Percentiles rank a stretch among this genome's conserved stretches.
Evolutionary conservation across 1,284 basidiomycete genomes (phyloP).

Genomic region (Ceratobasidium sp.): DNA sequence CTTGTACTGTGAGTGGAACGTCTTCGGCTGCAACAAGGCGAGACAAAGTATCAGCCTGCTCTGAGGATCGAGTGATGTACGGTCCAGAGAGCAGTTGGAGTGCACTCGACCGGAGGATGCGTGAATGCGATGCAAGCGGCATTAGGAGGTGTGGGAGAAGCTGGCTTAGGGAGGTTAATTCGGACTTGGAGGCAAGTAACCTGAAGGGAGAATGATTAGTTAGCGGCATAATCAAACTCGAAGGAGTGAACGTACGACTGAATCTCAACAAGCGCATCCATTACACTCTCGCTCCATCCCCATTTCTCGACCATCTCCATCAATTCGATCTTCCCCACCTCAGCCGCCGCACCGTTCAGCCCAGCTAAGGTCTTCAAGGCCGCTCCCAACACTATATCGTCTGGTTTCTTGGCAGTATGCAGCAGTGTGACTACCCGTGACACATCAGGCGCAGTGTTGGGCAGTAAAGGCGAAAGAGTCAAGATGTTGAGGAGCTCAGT

Average conservation of each 20-base stretch:
- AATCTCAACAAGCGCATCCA: conserved; percentile 45
- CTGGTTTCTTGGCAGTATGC: not conserved
- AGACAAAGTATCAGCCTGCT: conserved; percentile 62
- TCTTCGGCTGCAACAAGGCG: conserved; percentile 78
- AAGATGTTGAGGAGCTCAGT: conserved; percentile 23
- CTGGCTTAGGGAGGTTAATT: not conserved
- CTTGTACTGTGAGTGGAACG: conserved; percentile 76
- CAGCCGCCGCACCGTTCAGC: not conserved
- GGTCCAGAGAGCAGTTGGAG: conserved; percentile 53
- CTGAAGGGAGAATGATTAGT: not conserved
- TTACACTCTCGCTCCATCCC: conserved; percentile 40
- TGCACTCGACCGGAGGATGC: conserved; percentile 46
- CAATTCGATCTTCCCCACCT: not conserved
- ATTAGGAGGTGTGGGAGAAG: conserved; percentile 33
- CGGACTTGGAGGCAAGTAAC: not conserved
- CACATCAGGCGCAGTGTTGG: conserved; percentile 9
- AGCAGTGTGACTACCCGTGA: not conserved
- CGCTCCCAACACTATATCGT: not conserved
- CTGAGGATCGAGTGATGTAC: conserved; percentile 1
- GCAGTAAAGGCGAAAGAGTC: conserved; percentile 13
- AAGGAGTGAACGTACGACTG: conserved; percentile 43
- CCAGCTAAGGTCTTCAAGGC: not conserved
- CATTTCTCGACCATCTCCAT: conserved; percentile 26
- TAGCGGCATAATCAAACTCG: conserved; percentile 10
- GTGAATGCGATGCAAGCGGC: conserved; percentile 20